phyloP scores from a whole-genome alignment of 306 rosid genomes.

The Trichosanthes cucumerina region DNA sequence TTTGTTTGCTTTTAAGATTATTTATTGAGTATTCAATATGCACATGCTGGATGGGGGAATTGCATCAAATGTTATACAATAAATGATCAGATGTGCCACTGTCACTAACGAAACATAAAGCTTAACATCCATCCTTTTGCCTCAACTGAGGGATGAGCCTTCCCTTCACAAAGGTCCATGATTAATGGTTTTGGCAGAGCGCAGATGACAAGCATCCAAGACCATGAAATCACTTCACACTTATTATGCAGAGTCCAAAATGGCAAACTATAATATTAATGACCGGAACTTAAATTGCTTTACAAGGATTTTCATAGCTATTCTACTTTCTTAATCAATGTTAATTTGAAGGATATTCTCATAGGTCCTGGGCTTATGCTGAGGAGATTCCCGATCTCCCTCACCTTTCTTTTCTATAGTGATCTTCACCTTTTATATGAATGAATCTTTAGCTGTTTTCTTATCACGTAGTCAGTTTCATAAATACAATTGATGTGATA shows the following conservation, averaged over 20 bases:
- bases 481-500: not conserved
- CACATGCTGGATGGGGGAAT: not conserved
- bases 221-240: not conserved
- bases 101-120: not conserved
- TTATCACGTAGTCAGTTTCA: not conserved
- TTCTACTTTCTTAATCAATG: not conserved
- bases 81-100: not conserved
- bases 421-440: not conserved
- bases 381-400: not conserved
- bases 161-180: not conserved
- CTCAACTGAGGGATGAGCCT: not conserved
- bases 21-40: not conserved
- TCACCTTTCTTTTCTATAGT: not conserved
- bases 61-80: not conserved
- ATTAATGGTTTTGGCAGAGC: not conserved
- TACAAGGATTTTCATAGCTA: not conserved
- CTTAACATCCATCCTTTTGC: not conserved
- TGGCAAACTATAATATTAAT: not conserved
- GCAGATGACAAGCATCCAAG: slow-evolving; percentile 4
- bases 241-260: not conserved
- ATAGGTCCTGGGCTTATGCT: not conserved
- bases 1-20: not conserved
- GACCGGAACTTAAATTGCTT: not conserved
- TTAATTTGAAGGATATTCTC: not conserved
- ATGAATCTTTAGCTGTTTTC: not conserved